Percentiles rank a stretch among this genome's conserved stretches.
Conservation (phyloP, 306 rosid genomes). For the Begonia loranthoides region DNA sequence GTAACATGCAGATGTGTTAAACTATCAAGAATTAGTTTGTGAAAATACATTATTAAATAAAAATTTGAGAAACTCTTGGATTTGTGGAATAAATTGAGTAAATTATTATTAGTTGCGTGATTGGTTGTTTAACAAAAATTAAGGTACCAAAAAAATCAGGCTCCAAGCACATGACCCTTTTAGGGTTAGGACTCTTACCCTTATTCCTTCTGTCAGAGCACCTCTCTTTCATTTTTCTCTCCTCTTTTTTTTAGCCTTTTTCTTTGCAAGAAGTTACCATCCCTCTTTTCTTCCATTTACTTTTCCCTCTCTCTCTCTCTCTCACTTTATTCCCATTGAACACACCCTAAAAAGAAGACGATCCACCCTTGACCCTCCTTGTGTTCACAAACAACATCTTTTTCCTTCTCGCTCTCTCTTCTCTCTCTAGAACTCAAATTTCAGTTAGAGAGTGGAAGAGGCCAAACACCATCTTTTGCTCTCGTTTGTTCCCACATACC, state of each 20-base stretch:
- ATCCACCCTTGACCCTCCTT: constrained; percentile 72
- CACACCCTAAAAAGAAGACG: constrained; percentile 76
- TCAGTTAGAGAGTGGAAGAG: constrained; percentile 26
- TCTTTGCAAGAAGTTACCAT: constrained; percentile 82
- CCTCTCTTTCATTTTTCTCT: constrained; percentile 27
- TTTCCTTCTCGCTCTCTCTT: constrained; percentile 19
- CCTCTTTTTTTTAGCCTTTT: constrained; percentile 38
- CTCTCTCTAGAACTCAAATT: constrained; percentile 17
- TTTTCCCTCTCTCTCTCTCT: constrained; percentile 16
- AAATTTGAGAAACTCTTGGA: too few relatives aligned
- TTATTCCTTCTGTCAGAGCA: constrained; percentile 59
- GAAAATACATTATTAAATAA: too few relatives aligned
- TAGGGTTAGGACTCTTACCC: constrained; percentile 35
- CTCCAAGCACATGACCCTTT: constrained; percentile 86
- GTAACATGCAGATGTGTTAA: too few relatives aligned
- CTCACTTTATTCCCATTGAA: constrained; percentile 77
- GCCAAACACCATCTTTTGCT: constrained; percentile 73
- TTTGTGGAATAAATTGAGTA: too few relatives aligned
- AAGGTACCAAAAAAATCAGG: constrained; percentile 47
- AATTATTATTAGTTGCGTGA: too few relatives aligned
- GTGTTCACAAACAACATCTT: constrained; percentile 51
- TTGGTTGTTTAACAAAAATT: not conserved
- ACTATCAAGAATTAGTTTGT: too few relatives aligned
- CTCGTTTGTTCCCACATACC: constrained; percentile 52
- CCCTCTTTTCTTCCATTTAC: constrained; percentile 38